Percentiles rank a stretch among this genome's conserved stretches.
Conservation (phyloP, 345 rosid species). For the Clausena lansium region DNA sequence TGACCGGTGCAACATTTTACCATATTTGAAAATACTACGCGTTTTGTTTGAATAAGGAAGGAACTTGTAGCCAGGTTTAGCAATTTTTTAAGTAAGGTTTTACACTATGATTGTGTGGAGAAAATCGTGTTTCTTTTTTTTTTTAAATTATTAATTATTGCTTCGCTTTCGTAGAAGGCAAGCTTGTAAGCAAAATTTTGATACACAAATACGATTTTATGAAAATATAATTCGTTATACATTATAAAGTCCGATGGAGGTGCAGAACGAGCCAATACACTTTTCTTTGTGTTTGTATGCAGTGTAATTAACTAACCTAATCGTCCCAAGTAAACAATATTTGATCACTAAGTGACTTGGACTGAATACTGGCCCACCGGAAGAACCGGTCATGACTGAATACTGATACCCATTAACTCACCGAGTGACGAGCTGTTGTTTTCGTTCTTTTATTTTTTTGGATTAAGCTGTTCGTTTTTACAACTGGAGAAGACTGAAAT, state of each 20-base stretch:
- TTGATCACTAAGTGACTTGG: no score
- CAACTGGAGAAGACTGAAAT: neutral
- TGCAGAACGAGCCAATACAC: no score
- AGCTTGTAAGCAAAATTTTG: neutral
- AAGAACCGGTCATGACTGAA: constrained; percentile 21
- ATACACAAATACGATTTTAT: neutral
- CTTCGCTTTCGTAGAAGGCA: neutral
- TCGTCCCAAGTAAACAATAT: no score
- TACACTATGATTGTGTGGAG: neutral
- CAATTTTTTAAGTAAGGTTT: neutral
- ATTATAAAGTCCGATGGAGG: no score
- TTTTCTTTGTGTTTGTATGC: no score
- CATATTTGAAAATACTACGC: neutral
- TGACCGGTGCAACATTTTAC: neutral
- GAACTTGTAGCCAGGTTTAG: no score
- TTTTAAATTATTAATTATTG: neutral
- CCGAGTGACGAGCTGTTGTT: no score
- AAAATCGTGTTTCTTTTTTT: neutral
- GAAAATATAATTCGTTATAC: neutral
- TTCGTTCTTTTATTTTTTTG: no score
- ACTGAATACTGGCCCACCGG: constrained; percentile 16
- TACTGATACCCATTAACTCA: no score
- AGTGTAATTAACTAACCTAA: no score
- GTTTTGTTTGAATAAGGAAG: neutral
- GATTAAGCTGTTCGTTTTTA: no score